phyloP scores from a whole-genome alignment of 2,329 filamentous ascomycete species.

The Pseudogymnoascus sp. region DNA sequence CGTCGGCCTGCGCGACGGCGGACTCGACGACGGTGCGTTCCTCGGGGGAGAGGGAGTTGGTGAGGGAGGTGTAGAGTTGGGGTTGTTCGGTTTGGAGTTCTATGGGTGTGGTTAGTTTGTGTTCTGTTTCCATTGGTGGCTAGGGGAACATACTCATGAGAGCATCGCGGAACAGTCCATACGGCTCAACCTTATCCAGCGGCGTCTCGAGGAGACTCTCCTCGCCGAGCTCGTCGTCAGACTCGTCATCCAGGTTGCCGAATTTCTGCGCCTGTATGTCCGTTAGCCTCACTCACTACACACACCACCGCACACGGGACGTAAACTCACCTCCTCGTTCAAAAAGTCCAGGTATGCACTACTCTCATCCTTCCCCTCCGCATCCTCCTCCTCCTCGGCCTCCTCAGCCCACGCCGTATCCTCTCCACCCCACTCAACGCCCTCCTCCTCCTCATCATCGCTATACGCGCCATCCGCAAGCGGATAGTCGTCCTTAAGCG shows the following conservation, averaged over 20 bases:
- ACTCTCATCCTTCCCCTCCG: slow-evolving; percentile 78
- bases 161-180: slow-evolving; percentile 76
- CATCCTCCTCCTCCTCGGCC: slow-evolving; percentile 45
- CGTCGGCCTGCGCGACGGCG: slow-evolving; percentile 47
- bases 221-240: slow-evolving; percentile 83
- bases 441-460: slow-evolving; percentile 63
- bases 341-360: slow-evolving; percentile 93
- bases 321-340: slow-evolving; percentile 65
- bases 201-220: slow-evolving; percentile 92
- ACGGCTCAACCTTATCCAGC: slow-evolving; percentile 91
- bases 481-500: slow-evolving; percentile 78
- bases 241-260: slow-evolving; percentile 60
- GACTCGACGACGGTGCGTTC: slow-evolving; percentile 75
- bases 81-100: slow-evolving; percentile 87
- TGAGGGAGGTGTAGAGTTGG: slow-evolving; percentile 75
- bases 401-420: slow-evolving; percentile 70
- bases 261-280: slow-evolving; percentile 69
- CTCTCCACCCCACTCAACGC: slow-evolving; percentile 66
- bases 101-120: slow-evolving; percentile 31
- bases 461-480: slow-evolving; percentile 54
- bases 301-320: neutral
- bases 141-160: slow-evolving; percentile 60
- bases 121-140: neutral
- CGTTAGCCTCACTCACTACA: slow-evolving; percentile 9
- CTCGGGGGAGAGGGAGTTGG: slow-evolving; percentile 67